Percentiles rank a stretch among this genome's conserved stretches.
Conservation (phyloP, 805 yeast species). For the Yarrowia sp. region DNA sequence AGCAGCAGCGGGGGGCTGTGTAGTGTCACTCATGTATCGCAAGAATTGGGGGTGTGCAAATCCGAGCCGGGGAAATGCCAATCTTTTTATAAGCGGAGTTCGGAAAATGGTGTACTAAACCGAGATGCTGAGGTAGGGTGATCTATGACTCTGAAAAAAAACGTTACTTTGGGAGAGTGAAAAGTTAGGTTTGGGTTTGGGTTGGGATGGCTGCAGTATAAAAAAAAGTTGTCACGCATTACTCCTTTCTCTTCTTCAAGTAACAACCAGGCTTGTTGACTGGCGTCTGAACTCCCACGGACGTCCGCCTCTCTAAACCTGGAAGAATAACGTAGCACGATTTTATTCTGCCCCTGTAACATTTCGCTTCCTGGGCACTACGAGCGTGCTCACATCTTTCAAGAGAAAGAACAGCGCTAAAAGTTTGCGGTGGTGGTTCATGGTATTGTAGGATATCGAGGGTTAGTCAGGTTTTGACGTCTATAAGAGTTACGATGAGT, state of each 20-base stretch:
- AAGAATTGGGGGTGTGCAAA: constrained; percentile 11
- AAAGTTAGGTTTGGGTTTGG: constrained; percentile 15
- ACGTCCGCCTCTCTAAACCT: constrained; percentile 39
- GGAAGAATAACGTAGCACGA: constrained; percentile 34
- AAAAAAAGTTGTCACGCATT: background rate
- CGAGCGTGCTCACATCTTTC: constrained; percentile 27
- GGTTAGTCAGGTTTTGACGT: too few relatives aligned
- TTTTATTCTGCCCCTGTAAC: constrained; percentile 31
- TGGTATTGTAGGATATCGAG: too few relatives aligned
- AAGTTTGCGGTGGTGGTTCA: background rate
- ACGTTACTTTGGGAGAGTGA: background rate
- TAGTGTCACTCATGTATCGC: constrained; percentile 33
- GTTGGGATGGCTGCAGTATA: constrained; percentile 1
- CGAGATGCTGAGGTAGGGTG: background rate
- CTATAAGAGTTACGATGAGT: too few relatives aligned
- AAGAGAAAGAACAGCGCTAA: background rate
- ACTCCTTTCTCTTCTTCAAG: constrained; percentile 18
- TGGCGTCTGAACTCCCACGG: constrained; percentile 21
- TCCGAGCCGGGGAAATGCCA: constrained; percentile 33
- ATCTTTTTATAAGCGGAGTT: constrained; percentile 13
- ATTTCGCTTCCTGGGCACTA: constrained; percentile 35
- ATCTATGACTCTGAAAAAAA: constrained; percentile 20
- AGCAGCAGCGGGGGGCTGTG: constrained; percentile 25
- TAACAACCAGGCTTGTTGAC: constrained; percentile 39
- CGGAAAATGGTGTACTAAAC: constrained; percentile 36